Evolutionary conservation across 345 rosid species (phyloP).

Genomic region (Corchorus olitorius): DNA sequence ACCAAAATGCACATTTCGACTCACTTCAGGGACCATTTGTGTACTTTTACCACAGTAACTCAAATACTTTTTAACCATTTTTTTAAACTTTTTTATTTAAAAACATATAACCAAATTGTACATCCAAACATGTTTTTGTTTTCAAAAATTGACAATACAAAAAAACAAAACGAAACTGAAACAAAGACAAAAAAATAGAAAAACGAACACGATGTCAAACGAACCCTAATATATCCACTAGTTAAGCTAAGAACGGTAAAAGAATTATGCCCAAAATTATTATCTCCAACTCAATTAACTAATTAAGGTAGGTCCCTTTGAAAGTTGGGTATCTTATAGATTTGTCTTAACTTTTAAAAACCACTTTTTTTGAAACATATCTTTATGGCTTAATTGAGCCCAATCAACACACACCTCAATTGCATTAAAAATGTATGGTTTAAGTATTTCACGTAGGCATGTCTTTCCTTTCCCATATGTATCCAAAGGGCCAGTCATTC

Average conservation of each 20-base stretch:
- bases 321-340: slow-evolving; percentile 35
- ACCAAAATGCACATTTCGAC: no score
- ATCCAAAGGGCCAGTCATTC: slow-evolving; percentile 42
- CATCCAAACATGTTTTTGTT: no score
- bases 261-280: not conserved
- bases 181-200: no score
- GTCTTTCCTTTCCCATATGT: slow-evolving; percentile 31
- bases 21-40: no score
- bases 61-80: no score
- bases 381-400: slow-evolving; percentile 44
- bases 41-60: no score
- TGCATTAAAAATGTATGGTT: slow-evolving; percentile 27
- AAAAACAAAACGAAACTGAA: no score
- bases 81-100: no score
- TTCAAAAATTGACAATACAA: no score
- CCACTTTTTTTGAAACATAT: slow-evolving; percentile 26
- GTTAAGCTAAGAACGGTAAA: not conserved
- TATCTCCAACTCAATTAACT: slow-evolving; percentile 22
- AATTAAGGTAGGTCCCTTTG: slow-evolving; percentile 31
- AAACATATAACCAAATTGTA: no score
- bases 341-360: slow-evolving; percentile 47
- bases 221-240: no score
- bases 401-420: slow-evolving; percentile 16
- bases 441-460: slow-evolving; percentile 41
- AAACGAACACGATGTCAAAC: no score